Evolutionary conservation across 2,329 filamentous ascomycete genomes (phyloP), one percentile per base, ranked within the genome.

Genomic region (Arthrocladium fulminans): DNA sequence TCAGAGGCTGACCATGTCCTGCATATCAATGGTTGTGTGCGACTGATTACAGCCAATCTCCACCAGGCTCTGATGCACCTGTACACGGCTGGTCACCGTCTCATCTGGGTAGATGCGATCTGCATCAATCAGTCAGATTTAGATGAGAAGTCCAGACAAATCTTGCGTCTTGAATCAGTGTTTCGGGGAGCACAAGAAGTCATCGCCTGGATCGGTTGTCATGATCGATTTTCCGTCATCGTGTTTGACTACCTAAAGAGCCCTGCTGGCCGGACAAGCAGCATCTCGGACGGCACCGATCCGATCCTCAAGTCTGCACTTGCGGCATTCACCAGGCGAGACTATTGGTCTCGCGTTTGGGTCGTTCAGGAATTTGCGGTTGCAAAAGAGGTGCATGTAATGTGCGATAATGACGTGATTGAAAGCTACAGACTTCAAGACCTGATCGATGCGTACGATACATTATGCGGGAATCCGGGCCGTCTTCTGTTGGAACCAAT

Each of bases 321-420:
- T 13, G 6, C 15, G 6, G 17, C 17, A 40, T 46, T 53, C n/a
- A 27, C 48, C 8, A 49, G 45, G 47, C 47, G 51, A 22, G 35
- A 49, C 10, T 60, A 59, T 45, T 60, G 55, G 56, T 57, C 56
- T 23, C 49, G 58, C 8, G 46, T 54, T 17, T 60, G 58, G 57
- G 55, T 60, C 38, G 55, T 60, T 9, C 58, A 60, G 45, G 58
- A 60, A 44, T 59, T 59, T 39, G 38, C 56, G 10, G 51, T 55
- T 40, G 56, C 53, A 22, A 49, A 47, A 45, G 25, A 46, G 9
- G 34, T 60, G 30, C 35, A 54, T 19, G 46, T 57, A 13, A 24
- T 51, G 9, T 57, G 54, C 22, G 55, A 54, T 15, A 30, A 51
- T 29, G 49, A 40, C 23, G 35, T 20, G 48, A 30, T 51, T 24